A percentile compares a stretch with the other conserved stretches of the same genome.
Evolutionary conservation across 164 flowering plant genomes (phyloP).

Genomic region (Liquidambar formosana): DNA sequence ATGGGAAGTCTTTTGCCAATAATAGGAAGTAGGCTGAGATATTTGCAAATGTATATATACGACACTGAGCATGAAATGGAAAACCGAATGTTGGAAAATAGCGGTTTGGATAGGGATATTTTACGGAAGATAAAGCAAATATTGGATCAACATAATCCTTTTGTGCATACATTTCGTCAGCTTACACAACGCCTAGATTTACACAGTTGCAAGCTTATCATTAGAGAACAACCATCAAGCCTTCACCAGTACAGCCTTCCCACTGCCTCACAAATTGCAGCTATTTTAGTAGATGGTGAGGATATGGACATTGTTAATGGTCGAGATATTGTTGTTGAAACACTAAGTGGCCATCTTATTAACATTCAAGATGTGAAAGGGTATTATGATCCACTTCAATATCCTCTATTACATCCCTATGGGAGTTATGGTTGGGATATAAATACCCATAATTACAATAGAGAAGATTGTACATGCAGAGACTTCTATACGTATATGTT

Average conservation of each 20-base stretch:
- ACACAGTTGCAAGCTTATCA: not conserved
- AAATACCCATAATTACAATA: not conserved
- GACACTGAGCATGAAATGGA: conserved; percentile 6
- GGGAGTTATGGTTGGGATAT: not conserved
- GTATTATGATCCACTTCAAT: not conserved
- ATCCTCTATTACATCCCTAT: not conserved
- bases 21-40: not conserved
- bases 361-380: not conserved
- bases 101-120: not conserved
- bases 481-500: not conserved
- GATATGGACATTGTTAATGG: not conserved
- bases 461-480: not conserved
- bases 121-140: not conserved
- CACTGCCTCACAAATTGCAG: conserved; percentile 8
- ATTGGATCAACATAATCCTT: not conserved
- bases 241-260: not conserved
- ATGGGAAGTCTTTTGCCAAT: not conserved
- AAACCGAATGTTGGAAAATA: conserved; percentile 3
- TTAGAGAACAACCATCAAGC: not conserved
- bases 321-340: conserved; percentile 2
- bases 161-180: conserved; percentile 6
- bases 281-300: not conserved
- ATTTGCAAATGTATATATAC: not conserved
- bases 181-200: not conserved
- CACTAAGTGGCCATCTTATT: not conserved